phyloP scores from a whole-genome alignment of 495 filamentous ascomycete genomes.

The Xylaria venustula region DNA sequence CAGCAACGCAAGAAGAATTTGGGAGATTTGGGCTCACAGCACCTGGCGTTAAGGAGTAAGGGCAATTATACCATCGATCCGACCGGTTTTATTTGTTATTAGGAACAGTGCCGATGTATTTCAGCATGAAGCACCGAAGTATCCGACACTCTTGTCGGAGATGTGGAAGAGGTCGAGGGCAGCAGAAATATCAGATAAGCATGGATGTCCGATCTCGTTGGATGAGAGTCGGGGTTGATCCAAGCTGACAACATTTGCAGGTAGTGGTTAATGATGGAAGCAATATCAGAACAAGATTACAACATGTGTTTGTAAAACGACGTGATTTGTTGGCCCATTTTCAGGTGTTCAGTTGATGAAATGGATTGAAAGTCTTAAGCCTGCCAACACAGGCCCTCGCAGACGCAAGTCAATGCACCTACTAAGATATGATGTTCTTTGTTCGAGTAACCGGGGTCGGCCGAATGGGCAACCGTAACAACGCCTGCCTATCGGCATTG shows the following conservation, averaged over 20 bases:
- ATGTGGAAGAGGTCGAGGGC: not conserved
- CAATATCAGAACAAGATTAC: not conserved
- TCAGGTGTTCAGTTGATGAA: not conserved
- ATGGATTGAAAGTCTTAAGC: not conserved
- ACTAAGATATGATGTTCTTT: not conserved
- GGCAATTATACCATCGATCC: slow-evolving; percentile 36
- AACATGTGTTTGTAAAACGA: not conserved
- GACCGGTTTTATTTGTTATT: slow-evolving; percentile 31
- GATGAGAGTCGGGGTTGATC: not conserved
- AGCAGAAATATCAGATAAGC: slow-evolving; percentile 13
- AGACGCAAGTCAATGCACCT: too few relatives aligned
- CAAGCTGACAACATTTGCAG: slow-evolving; percentile 1
- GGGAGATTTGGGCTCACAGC: slow-evolving; percentile 34
- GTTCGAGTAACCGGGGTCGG: slow-evolving; percentile 7
- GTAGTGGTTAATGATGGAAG: slow-evolving; percentile 10
- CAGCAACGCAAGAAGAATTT: slow-evolving; percentile 24
- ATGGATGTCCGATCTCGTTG: slow-evolving; percentile 1
- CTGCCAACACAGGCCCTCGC: too few relatives aligned
- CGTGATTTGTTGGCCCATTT: not conserved
- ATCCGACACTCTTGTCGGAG: not conserved
- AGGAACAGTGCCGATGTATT: slow-evolving; percentile 7
- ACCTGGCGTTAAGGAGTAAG: slow-evolving; percentile 35
- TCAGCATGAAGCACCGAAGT: slow-evolving; percentile 1
- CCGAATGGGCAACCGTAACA: not conserved
- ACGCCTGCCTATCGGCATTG: too few relatives aligned